These are phyloP conservation scores for Colletotrichum sp. DNA, from an alignment of 2,329 filamentous ascomycete species.

Conservation along the genomic window DNA sequence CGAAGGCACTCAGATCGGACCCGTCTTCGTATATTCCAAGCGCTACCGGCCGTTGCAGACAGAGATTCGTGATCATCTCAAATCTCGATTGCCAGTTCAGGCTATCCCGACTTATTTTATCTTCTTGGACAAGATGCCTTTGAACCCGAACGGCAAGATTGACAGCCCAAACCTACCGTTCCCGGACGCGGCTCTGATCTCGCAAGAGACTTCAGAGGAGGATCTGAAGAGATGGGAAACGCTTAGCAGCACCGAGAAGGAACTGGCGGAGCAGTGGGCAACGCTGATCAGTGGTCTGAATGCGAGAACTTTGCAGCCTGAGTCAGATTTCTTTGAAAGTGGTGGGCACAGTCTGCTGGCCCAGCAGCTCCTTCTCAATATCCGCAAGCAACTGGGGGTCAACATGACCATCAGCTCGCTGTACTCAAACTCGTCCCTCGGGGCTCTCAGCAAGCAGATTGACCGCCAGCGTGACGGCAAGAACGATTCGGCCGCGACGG, in stretches of 20 bases:
- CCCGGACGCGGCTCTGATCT: constrained; percentile 50
- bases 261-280: constrained; percentile 74
- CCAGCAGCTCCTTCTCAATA: constrained; percentile 73
- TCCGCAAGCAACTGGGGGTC: constrained; percentile 47
- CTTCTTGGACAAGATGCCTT: constrained; percentile 57
- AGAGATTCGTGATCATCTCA: constrained; percentile 64
- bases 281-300: constrained; percentile 71
- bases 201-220: constrained; percentile 43
- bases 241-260: constrained; percentile 62
- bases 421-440: constrained; percentile 65
- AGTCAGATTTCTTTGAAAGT: constrained; percentile 49
- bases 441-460: constrained; percentile 35
- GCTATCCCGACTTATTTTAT: not conserved
- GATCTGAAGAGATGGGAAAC: constrained; percentile 47
- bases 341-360: constrained; percentile 60
- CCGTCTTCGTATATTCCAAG: constrained; percentile 40
- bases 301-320: constrained; percentile 57
- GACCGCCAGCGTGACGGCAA: constrained; percentile 45
- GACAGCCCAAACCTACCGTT: constrained; percentile 81
- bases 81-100: constrained; percentile 66
- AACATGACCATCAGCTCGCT: constrained; percentile 74
- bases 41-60: constrained; percentile 41
- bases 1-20: constrained; percentile 52
- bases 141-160: constrained; percentile 82
- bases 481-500: not conserved